These are phyloP conservation scores for Populus alba DNA, from an alignment of 345 rosid species.

Conservation along the genomic window DNA sequence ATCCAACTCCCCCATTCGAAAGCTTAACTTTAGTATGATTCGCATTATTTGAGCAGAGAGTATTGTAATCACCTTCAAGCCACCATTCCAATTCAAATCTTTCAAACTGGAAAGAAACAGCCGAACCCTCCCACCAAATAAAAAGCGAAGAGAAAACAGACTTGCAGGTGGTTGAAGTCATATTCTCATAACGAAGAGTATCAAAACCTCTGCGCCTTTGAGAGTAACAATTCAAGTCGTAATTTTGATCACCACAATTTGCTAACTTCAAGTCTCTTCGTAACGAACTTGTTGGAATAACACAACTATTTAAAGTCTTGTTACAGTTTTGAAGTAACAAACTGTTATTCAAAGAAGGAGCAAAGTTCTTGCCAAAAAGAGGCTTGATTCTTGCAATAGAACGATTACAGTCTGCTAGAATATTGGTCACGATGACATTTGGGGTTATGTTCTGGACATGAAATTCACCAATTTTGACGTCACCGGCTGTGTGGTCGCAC, in stretches of 20 bases:
- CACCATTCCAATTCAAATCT: slow-evolving; percentile 69
- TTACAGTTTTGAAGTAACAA: slow-evolving; percentile 58
- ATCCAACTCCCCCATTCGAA: slow-evolving; percentile 22
- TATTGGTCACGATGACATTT: slow-evolving; percentile 29
- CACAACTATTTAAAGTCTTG: slow-evolving; percentile 24
- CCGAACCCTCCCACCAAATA: slow-evolving; percentile 21
- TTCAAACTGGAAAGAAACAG: slow-evolving; percentile 46
- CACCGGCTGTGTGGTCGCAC: slow-evolving; percentile 19
- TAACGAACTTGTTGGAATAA: slow-evolving; percentile 32
- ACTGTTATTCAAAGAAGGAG: slow-evolving; percentile 46
- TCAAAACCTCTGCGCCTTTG: not conserved
- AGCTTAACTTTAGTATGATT: slow-evolving; percentile 3
- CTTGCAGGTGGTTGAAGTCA: slow-evolving; percentile 34
- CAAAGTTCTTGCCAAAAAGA: slow-evolving; percentile 42
- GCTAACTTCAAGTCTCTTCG: not conserved
- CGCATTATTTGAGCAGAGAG: slow-evolving; percentile 35
- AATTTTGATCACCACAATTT: slow-evolving; percentile 30
- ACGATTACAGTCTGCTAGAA: slow-evolving; percentile 52
- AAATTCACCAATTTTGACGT: slow-evolving; percentile 43
- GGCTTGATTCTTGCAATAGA: slow-evolving; percentile 7
- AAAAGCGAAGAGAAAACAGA: slow-evolving; percentile 56
- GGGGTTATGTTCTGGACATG: slow-evolving; percentile 53
- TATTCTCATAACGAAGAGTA: slow-evolving; percentile 23
- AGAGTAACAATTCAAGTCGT: slow-evolving; percentile 47
- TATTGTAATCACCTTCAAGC: slow-evolving; percentile 37